Conservation (phyloP, 768 basidiomycete species). For the Pleurotus cornucopiae region DNA sequence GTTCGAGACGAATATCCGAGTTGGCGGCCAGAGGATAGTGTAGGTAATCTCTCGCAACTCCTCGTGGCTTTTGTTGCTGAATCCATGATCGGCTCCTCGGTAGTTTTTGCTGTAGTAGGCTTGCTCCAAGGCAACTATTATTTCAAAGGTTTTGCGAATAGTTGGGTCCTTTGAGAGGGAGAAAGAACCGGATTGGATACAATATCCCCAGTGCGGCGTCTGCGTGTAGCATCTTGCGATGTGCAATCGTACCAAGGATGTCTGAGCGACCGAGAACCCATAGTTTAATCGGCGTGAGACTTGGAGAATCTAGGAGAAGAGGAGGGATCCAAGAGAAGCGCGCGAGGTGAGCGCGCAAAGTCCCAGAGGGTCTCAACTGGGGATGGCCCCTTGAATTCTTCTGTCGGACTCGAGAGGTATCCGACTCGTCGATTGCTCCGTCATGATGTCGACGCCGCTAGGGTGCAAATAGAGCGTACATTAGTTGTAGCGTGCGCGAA, state of each 20-base stretch:
- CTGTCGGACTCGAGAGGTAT: conserved; percentile 2
- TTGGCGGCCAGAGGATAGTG: neutral
- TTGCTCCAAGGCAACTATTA: too few relatives aligned
- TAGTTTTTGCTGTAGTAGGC: too few relatives aligned
- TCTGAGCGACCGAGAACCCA: neutral
- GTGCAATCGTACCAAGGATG: neutral
- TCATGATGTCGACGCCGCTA: neutral
- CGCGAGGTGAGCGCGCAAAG: neutral
- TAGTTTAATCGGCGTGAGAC: neutral
- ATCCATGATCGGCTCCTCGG: conserved; percentile 4
- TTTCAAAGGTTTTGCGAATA: neutral
- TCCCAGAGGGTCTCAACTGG: neutral
- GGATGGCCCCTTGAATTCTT: neutral
- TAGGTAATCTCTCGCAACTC: neutral
- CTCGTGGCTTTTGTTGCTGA: neutral
- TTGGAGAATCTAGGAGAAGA: neutral
- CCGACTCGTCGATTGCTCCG: neutral
- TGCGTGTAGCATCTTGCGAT: neutral
- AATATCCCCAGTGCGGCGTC: neutral
- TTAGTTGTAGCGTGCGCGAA: neutral
- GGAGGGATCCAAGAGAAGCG: neutral
- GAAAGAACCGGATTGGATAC: neutral
- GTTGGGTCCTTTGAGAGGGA: neutral
- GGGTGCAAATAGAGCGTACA: neutral
- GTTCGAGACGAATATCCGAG: neutral